Evolutionary conservation across 192 early-diverging fungal species (phyloP), one percentile per base, ranked within the genome.

Genomic region (Podila verticillata): DNA sequence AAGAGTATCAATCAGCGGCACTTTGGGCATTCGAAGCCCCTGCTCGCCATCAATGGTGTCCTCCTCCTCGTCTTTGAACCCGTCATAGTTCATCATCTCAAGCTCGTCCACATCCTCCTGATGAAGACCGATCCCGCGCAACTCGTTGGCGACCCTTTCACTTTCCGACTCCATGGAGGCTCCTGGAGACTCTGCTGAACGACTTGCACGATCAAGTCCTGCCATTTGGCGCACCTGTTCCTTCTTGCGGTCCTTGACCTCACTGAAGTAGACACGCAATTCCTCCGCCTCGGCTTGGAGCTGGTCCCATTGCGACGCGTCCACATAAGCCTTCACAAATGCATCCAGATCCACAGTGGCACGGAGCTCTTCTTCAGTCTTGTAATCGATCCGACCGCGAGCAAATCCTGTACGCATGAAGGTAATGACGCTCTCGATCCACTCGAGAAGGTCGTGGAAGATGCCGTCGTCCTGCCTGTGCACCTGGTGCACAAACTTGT

Each of bases 401-500:
- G 66, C 63, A 6, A 82, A 36, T 8, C 86, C 86, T 0, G 39
- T 67, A 0, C 71, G 51, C 65, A 87, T 73, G 32, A 84, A 82
- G 13, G 61, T 48, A 5, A 85, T 70, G n/a, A 85, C 17, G 5
- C 56, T 47, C 32, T 85, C 81, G 32, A 86, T 81, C 66, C 81
- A 88, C 13, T 56, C 48, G 4, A 85, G 34, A 12, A 88, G 29
- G 15, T 81, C 69, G 59, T 81, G 68, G 70, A 88, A 88, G 12
- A 88, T 61, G 7, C 74, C 63, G 12, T 71, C 69, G 22, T 88
- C 87, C 19, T 85, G 64, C 5, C 63, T 65, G 65, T 88, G 82
- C 3, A 88, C 81, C 17, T 70, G 68, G 36, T 88, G 84, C 12
- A 88, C 83, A 75, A 86, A 88, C 5, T 60, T 51, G 61, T 88